Conservation (phyloP, 2,329 filamentous ascomycete genomes). For the Arthrobotrys megalospora region DNA sequence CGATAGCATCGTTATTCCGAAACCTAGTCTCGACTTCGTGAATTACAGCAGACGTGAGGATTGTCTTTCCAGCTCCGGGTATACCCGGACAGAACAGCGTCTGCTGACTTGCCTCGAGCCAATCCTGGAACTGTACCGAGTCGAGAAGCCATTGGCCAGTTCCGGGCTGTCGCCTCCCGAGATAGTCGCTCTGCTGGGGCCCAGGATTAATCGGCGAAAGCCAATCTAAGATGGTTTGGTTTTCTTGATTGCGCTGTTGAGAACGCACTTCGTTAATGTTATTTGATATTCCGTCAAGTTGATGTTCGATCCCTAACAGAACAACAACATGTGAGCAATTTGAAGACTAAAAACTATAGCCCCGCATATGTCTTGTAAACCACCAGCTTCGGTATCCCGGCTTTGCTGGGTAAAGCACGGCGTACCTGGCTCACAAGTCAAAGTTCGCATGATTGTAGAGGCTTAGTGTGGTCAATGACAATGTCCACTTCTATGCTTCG, state of each 20-base stretch:
- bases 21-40: too few relatives aligned
- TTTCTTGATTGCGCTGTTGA: neutral
- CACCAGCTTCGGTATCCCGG: too few relatives aligned
- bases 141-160: slow-evolving; percentile 71
- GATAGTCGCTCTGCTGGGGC: slow-evolving; percentile 8
- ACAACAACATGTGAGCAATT: too few relatives aligned
- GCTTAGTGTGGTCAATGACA: too few relatives aligned
- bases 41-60: too few relatives aligned
- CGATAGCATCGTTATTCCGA: slow-evolving; percentile 61
- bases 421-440: too few relatives aligned
- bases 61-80: slow-evolving; percentile 71
- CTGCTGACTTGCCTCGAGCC: neutral
- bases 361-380: too few relatives aligned
- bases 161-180: slow-evolving; percentile 66
- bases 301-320: slow-evolving; percentile 12
- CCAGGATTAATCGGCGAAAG: slow-evolving; percentile 17
- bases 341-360: too few relatives aligned
- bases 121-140: slow-evolving; percentile 67
- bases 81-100: slow-evolving; percentile 39
- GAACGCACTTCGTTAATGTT: neutral
- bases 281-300: too few relatives aligned
- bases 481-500: too few relatives aligned
- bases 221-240: slow-evolving; percentile 30
- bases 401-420: too few relatives aligned
- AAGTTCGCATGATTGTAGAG: too few relatives aligned